Conservation (phyloP, 2,329 filamentous ascomycete genomes). For the Alternaria triticimaculans region DNA sequence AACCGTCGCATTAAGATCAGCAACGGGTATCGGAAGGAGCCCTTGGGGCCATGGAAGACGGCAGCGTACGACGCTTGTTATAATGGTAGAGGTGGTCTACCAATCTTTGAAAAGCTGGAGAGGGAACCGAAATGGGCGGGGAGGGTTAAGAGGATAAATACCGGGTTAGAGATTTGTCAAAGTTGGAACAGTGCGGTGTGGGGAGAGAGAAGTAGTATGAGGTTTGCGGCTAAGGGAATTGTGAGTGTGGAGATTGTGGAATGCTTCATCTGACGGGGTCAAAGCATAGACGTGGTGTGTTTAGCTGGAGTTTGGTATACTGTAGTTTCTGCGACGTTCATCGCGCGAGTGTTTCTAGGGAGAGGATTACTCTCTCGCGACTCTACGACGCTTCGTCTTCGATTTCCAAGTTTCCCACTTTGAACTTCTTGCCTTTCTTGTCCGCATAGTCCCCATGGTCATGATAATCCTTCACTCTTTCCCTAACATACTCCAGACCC, state of each 20-base stretch:
- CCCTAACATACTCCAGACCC: conserved; percentile 51
- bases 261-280: neutral
- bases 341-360: neutral
- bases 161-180: neutral
- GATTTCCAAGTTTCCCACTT: conserved; percentile 50
- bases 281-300: neutral
- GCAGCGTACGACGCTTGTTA: neutral
- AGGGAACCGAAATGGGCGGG: neutral
- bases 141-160: neutral
- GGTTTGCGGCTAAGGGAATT: neutral
- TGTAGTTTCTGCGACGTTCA: neutral
- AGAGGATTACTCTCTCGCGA: neutral
- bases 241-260: neutral
- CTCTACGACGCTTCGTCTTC: conserved; percentile 48
- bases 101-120: neutral
- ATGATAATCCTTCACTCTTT: conserved; percentile 52
- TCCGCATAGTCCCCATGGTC: conserved; percentile 50
- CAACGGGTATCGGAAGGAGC: neutral
- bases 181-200: neutral
- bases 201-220: neutral
- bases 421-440: conserved; percentile 50
- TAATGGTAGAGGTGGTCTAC: neutral
- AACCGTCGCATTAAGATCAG: neutral
- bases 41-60: neutral
- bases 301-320: neutral